A percentile compares a stretch with the other conserved stretches of the same genome.
Evolutionary conservation across 75 land plant genomes (phyloP).

Genomic region (Chamaecyparis obtusa): DNA sequence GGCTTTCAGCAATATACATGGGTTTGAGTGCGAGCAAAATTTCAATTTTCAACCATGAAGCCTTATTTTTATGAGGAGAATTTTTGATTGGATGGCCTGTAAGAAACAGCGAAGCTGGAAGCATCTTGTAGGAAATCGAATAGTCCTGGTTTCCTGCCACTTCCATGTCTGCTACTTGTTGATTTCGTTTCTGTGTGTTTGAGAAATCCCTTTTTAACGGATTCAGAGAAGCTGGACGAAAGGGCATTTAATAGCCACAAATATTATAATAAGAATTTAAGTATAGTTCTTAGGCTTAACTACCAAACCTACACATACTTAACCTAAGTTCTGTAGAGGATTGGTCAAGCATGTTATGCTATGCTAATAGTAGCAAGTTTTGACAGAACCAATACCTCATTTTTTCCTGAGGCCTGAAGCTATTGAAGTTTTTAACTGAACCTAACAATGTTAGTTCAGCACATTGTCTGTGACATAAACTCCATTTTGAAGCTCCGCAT

Average conservation of each 20-base stretch:
- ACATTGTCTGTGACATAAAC: background rate
- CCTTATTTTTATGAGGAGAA: background rate
- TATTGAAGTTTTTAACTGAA: background rate
- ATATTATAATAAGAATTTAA: background rate
- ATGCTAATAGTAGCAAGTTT: background rate
- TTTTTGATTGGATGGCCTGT: background rate
- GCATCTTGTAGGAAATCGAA: background rate
- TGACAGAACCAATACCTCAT: background rate
- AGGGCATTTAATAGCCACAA: background rate
- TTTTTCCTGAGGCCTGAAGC: background rate
- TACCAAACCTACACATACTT: background rate
- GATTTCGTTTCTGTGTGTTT: background rate
- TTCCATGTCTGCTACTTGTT: background rate
- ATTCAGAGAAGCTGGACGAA: background rate
- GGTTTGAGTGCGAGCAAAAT: background rate
- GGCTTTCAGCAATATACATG: background rate
- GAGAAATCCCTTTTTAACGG: background rate
- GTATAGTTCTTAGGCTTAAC: background rate
- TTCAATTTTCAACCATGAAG: background rate
- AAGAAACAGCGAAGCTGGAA: background rate
- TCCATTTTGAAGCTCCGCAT: background rate
- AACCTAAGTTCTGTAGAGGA: background rate
- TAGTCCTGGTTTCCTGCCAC: background rate
- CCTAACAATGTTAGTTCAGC: background rate
- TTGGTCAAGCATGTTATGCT: background rate